phyloP scores from a whole-genome alignment of 495 filamentous ascomycete genomes.

The Pyronema domesticum region DNA sequence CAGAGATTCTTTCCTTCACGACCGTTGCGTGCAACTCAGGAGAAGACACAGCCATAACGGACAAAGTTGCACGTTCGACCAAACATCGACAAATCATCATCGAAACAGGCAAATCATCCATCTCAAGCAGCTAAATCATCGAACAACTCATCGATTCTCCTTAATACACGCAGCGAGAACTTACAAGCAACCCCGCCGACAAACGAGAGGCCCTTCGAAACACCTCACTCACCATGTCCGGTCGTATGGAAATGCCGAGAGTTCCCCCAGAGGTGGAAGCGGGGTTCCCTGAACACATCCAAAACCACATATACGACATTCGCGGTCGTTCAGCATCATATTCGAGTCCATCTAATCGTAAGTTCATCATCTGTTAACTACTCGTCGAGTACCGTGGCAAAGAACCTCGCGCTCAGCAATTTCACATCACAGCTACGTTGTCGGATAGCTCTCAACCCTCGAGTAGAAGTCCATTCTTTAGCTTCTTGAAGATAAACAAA shows the following conservation, averaged over 20 bases:
- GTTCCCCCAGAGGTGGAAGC: neutral
- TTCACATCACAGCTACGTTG: no score
- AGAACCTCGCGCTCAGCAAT: neutral
- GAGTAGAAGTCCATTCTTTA: neutral
- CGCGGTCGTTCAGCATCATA: neutral
- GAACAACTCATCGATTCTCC: neutral
- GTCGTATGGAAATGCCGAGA: no score
- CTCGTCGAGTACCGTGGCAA: neutral
- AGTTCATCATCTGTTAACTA: neutral
- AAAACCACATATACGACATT: neutral
- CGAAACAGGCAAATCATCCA: no score
- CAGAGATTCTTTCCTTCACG: no score
- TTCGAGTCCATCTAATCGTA: neutral
- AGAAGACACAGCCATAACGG: no score
- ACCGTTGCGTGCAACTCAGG: no score
- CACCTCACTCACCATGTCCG: neutral
- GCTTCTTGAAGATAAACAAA: neutral
- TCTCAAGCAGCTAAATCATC: no score
- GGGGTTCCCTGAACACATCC: neutral
- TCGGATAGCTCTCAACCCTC: neutral
- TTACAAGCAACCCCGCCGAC: neutral
- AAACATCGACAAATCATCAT: no score
- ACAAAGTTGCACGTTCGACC: no score
- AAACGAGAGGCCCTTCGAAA: neutral
- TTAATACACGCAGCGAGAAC: neutral